Evolutionary conservation across 2,329 filamentous ascomycete species (phyloP), one percentile per base, ranked within the genome.

Genomic region (Ilyonectria mors-panacis): DNA sequence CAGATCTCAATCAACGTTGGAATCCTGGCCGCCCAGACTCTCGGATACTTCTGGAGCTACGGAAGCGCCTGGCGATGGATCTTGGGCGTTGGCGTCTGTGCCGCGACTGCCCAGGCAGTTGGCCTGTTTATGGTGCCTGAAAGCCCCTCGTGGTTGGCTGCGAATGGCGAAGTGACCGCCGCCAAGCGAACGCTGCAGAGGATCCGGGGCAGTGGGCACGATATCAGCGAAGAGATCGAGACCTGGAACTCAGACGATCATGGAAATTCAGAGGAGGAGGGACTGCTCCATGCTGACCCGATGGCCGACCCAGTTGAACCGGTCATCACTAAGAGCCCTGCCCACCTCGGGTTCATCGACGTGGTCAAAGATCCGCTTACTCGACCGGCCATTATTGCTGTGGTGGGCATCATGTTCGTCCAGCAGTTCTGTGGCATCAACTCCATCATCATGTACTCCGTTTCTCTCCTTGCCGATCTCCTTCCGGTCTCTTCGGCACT

Each of bases 371-470:
- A 95, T 73, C 86, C 91, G 0, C 83, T 88, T 9, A 93, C 93
- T 75, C 88, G 91, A 3, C 91, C 90, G 0, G 92, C 92, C 59
- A 91, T 97, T 60, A 86, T 96, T 66, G 94, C 95, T 5, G 93
- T 97, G 4, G 88, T 97, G 13, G 94, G 94, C 1, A 91, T 97
- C 73, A 98, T 98, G 95, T 87, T 95, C 65, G 92, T 93, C 1
- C 96, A 98, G 79, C 96, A 99, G 79, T 86, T 98, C 42, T 95
- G 93, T 65, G 95, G 94, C 53, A 95, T 98, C 83, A 98, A 99
- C 87, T 95, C 93, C 65, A 95, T 98, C 77, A 93, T 98, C 81
- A 98, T 99, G 95, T 99, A 99, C 81, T 97, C 95, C 2, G 96
- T 98, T 6, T 94, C 93, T 1, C 89, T 99, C 1, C 88, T 99